A percentile compares a stretch with the other conserved stretches of the same genome.
Conservation (phyloP, 1,284 basidiomycete genomes). For the Inonotus obliquus region DNA sequence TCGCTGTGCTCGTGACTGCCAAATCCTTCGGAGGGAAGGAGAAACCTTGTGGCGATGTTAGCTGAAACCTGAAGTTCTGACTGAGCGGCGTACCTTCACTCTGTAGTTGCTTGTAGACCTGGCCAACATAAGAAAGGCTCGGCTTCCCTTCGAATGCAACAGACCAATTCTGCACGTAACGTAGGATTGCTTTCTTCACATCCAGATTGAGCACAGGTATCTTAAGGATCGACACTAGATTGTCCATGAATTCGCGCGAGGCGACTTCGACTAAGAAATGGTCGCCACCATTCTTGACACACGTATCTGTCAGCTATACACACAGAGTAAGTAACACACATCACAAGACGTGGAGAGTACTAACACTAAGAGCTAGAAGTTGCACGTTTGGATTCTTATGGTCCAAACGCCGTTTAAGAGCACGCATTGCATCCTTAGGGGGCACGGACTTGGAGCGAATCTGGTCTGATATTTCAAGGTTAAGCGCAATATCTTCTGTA, state of each 20-base stretch:
- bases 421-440: constrained; percentile 85
- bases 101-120: constrained; percentile 76
- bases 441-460: constrained; percentile 89
- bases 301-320: constrained; percentile 80
- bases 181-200: constrained; percentile 79
- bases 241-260: constrained; percentile 91
- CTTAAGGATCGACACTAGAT: constrained; percentile 79
- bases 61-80: background rate
- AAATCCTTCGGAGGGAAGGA: constrained; percentile 81
- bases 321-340: constrained; percentile 13
- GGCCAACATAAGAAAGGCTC: constrained; percentile 69
- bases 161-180: constrained; percentile 90
- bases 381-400: constrained; percentile 98
- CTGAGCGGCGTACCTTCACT: constrained; percentile 53
- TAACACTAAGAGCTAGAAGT: constrained; percentile 77
- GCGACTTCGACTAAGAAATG: constrained; percentile 82
- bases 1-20: constrained; percentile 63
- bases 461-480: constrained; percentile 95
- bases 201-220: constrained; percentile 72
- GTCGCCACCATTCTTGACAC: constrained; percentile 98
- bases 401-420: constrained; percentile 81
- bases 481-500: constrained; percentile 87
- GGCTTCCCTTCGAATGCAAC: constrained; percentile 83
- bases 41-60: constrained; percentile 45
- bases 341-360: constrained; percentile 29